Evolutionary conservation across 2,329 filamentous ascomycete genomes (phyloP), one percentile per base, ranked within the genome.

Genomic region (Paracorniculantispora psalliotae): DNA sequence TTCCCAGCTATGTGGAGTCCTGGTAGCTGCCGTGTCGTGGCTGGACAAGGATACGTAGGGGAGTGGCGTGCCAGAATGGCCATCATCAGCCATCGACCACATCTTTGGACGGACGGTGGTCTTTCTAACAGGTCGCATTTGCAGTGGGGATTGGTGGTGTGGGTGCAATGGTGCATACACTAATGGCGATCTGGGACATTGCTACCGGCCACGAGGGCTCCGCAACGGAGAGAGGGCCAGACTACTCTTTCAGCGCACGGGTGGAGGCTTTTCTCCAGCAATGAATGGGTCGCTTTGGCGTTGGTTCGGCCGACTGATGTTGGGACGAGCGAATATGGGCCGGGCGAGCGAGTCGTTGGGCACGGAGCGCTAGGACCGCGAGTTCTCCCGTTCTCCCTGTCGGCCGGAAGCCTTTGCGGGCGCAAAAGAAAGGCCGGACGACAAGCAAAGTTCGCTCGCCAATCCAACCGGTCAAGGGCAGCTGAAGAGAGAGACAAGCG

Each of bases 101-200:
- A 25, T 56, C 21, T 39, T 47, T 12, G n/a, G 52, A 47, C 21
- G 23, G 26, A 25, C 46, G 15, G 43, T 47, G 41, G 41, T 26
- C 15, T 26, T 39, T 37, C 43, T 25, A 30, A 28, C 10, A 41
- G n/a, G 54, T 50, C 3, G 55, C 17, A 50, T 13, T 41, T 33
- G 7, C 21, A 26, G 55, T 50, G 55, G 55, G 35, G 51, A 47
- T 25, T 47, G 30, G 43, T 57, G 46, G 46, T 57, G 47, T 57
- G 46, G 47, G 43, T 44, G 53, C 33, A 15, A 50, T 35, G 47
- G 43, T 44, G 53, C 33, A 15, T 10, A 39, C 43, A 56, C 53
- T 57, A 43, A 57, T 57, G 55, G 55, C 55, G 55, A 57, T 57
- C 55, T 57, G 55, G 55, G 55, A 57, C 55, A 57, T 50, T 50